phyloP scores from a whole-genome alignment of 1,139 yeast genomes.

The Candida tetrigidarum region DNA sequence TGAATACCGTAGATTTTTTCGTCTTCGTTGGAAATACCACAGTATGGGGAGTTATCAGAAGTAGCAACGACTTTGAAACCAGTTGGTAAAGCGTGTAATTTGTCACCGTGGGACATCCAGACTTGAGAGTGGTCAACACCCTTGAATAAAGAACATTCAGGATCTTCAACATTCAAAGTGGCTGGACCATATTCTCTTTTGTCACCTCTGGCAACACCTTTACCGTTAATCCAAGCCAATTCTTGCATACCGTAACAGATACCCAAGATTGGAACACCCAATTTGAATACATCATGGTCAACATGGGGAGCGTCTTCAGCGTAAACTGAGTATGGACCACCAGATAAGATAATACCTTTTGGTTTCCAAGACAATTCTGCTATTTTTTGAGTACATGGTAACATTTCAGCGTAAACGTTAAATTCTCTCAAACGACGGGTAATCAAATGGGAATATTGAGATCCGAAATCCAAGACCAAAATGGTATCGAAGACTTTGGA shows the following conservation, averaged over 20 bases:
- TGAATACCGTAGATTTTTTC: constrained; percentile 91
- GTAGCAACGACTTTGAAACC: constrained; percentile 92
- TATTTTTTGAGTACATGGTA: constrained; percentile 98
- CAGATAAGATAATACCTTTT: constrained; percentile 93
- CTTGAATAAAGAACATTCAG: constrained; percentile 71
- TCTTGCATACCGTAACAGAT: constrained; percentile 99
- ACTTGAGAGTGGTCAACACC: constrained; percentile 93
- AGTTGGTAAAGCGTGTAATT: constrained; percentile 85
- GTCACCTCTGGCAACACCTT: constrained; percentile 94
- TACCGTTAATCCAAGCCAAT: constrained; percentile 97
- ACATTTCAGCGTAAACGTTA: constrained; percentile 98
- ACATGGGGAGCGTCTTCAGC: constrained; percentile 97
- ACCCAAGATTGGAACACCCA: constrained; percentile 93
- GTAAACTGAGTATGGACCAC: constrained; percentile 98
- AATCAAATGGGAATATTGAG: constrained; percentile 96
- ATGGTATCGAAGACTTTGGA: constrained; percentile 93
- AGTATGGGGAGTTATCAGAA: constrained; percentile 92
- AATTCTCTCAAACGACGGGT: constrained; percentile 98
- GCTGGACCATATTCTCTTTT: constrained; percentile 99
- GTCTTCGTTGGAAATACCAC: constrained; percentile 82
- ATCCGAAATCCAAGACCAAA: constrained; percentile 96
- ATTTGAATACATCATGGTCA: constrained; percentile 88
- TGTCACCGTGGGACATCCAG: constrained; percentile 99
- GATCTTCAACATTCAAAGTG: constrained; percentile 74
- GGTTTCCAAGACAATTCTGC: constrained; percentile 93